Evolutionary conservation across 306 rosid species (phyloP).

Genomic region (barrel medic (Medicago truncatula)): MtrunA17r5.0-ANR NC_053044.1:16657501-16658000

Average conservation of each 20-base stretch:
- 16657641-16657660: constrained; percentile 38
- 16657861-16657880: constrained; percentile 40
- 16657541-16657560: constrained; percentile 42
- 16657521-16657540: constrained; percentile 40
- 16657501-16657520: constrained; percentile 39
- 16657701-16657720: constrained; percentile 40
- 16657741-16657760: neutral
- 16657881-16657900: constrained; percentile 39
- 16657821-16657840: constrained; percentile 35
- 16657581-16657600: constrained; percentile 40
- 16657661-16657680: constrained; percentile 33
- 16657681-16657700: constrained; percentile 42
- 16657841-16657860: constrained; percentile 43
- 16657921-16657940: constrained; percentile 46
- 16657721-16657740: constrained; percentile 42
- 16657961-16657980: constrained; percentile 44
- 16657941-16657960: constrained; percentile 37
- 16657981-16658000: constrained; percentile 30
- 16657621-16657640: constrained; percentile 38
- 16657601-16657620: constrained; percentile 36
- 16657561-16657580: constrained; percentile 40
- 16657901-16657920: constrained; percentile 38
- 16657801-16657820: constrained; percentile 1
- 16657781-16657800: constrained; percentile 33
- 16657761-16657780: constrained; percentile 39